Percentiles rank a stretch among this genome's conserved stretches.
These are phyloP conservation scores for Aspergillus saccharolyticus DNA, from an alignment of 495 filamentous ascomycete species.

Conservation along the genomic window DNA sequence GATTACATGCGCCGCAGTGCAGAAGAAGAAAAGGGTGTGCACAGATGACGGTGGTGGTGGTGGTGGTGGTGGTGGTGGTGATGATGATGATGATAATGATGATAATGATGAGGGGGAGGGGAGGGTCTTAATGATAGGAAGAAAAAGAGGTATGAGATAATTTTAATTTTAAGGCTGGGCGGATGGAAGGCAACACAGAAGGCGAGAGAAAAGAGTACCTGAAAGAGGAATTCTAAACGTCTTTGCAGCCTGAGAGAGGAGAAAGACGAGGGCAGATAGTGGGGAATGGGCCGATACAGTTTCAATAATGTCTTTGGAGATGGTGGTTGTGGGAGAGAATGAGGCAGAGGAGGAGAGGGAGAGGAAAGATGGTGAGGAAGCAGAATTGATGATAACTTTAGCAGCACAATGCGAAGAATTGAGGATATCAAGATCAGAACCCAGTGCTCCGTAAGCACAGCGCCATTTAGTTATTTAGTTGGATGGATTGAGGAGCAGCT, in stretches of 20 bases:
- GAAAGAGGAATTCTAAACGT: background rate
- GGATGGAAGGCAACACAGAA: background rate
- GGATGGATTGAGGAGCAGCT: background rate
- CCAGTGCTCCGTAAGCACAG: background rate
- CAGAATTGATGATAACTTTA: background rate
- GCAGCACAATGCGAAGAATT: too few relatives aligned
- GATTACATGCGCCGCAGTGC: background rate
- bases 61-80: background rate
- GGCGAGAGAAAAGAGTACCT: background rate
- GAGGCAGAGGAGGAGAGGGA: constrained; percentile 64
- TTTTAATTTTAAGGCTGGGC: constrained; percentile 1
- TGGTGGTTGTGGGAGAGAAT: constrained; percentile 56
- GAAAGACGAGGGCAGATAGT: constrained; percentile 7
- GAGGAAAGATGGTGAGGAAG: constrained; percentile 52
- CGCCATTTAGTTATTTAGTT: background rate
- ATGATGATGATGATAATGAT: background rate
- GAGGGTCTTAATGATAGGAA: background rate
- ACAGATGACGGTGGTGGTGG: background rate
- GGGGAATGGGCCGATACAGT: background rate
- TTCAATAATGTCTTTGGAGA: background rate
- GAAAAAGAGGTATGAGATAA: constrained; percentile 2
- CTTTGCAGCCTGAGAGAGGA: background rate
- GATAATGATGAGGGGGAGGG: background rate
- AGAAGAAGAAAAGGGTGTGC: background rate
- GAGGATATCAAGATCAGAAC: background rate